Base-by-base conservation (phyloP, 1,139 yeast species). In the Zygotorulaspora mrakii region DNA sequence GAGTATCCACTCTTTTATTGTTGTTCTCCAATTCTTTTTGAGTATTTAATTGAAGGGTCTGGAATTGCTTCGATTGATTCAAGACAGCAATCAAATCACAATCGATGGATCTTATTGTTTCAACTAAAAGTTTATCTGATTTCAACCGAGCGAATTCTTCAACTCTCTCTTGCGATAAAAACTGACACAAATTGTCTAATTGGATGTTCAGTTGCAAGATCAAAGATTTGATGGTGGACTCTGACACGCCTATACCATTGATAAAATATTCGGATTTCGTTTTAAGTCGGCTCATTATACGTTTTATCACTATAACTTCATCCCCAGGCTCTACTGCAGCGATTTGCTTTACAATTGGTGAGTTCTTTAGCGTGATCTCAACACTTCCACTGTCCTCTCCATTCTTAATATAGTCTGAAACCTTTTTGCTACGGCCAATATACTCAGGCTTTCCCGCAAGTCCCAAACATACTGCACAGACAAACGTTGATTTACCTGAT, bases 131-230 rank as follows among this genome's bases (percentile, higher is more conserved):
- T 47, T 79, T 79, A 46, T 83, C 89, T 0, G 95, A 85, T 11
- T 85, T 74, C 46, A 87, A 66, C 4, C 82, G 77, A 0, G 97
- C 95, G 67, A 94, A 94, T 50, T 87, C 89, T 1, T 95, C 91
- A 6, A 91, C 98, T 49, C 94, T 72, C 54, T 91, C 98, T 58
- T 94, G 99, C 0, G 98, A 96, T 38, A 94, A 66, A 57, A 94
- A 94, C 58, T 91, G 97, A 56, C 98, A 91, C 42, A 91, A 69
- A 55, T 89, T 94, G 59, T 87, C 94, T 43, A 94, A 70, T 56
- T 91, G 97, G 45, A 94, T 84, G 53, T 84, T 84, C 48, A 79
- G 72, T 1, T 61, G 56, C 14, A 63, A 61, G 18, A 85, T 69
- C 1, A 73, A 43, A 5, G 64, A 62, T 37, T 67, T 71, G 3